These are phyloP conservation scores for Hygrocybe punicea DNA, from an alignment of 768 basidiomycete species.

Conservation along the genomic window DNA sequence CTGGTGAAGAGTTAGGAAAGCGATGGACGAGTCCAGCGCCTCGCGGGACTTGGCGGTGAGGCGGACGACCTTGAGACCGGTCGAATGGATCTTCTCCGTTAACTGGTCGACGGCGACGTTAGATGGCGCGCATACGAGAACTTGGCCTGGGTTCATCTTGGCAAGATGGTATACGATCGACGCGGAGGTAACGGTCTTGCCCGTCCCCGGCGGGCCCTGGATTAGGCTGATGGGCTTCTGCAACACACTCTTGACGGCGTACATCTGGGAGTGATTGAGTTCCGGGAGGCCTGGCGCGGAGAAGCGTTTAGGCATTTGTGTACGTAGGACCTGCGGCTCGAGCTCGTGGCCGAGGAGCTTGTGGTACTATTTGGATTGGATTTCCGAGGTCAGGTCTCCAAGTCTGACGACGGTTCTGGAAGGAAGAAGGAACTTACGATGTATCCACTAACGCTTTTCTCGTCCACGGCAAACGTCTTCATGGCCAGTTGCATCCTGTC, in stretches of 20 bases:
- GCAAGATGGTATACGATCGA: constrained; percentile 98
- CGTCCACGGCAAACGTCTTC: constrained; percentile 99
- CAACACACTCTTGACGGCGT: constrained; percentile 96
- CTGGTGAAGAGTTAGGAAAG: constrained; percentile 91
- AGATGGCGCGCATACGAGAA: constrained; percentile 96
- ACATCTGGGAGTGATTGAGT: constrained; percentile 99
- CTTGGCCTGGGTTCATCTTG: constrained; percentile 99
- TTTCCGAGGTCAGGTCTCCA: no score
- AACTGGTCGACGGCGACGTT: constrained; percentile 99
- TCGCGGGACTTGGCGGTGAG: constrained; percentile 98
- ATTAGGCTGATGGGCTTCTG: constrained; percentile 98
- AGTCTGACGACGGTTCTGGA: no score
- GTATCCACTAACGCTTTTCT: constrained; percentile 98
- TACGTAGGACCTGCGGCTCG: constrained; percentile 86
- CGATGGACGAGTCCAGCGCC: constrained; percentile 92
- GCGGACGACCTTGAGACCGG: constrained; percentile 97
- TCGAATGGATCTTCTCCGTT: constrained; percentile 98
- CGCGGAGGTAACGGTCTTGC: constrained; percentile 98
- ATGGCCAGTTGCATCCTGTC: constrained; percentile 99
- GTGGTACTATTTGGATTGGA: constrained; percentile 70
- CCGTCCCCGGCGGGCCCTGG: constrained; percentile 97
- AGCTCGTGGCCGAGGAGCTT: constrained; percentile 97
- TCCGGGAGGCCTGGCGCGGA: constrained; percentile 97
- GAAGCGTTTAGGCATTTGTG: constrained; percentile 95
- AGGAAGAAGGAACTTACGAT: constrained; percentile 61